These are phyloP conservation scores for Lentinula sp. DNA, from an alignment of 768 basidiomycete genomes.

Conservation along the genomic window DNA sequence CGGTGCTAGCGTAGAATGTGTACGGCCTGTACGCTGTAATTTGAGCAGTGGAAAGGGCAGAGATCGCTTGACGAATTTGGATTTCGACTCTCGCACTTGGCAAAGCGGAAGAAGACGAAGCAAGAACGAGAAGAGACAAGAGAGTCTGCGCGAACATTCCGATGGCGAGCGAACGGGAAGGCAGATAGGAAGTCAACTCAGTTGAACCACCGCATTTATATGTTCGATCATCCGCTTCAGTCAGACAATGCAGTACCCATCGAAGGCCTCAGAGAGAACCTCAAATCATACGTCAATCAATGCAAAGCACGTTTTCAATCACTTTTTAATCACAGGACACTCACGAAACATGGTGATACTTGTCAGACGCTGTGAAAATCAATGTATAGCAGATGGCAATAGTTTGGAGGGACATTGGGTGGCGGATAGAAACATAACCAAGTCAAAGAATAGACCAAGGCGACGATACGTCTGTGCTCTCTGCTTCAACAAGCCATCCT, in stretches of 20 bases:
- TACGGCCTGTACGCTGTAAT: slow-evolving; percentile 25
- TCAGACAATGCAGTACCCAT: not conserved
- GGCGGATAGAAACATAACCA: too few relatives aligned
- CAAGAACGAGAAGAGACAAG: not conserved
- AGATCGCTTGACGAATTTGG: not conserved
- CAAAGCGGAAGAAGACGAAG: not conserved
- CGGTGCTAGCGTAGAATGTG: slow-evolving; percentile 31
- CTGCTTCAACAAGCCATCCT: too few relatives aligned
- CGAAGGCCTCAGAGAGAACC: not conserved
- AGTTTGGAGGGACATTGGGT: not conserved
- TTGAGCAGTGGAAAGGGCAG: slow-evolving; percentile 12
- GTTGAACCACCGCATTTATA: not conserved
- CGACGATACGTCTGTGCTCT: too few relatives aligned
- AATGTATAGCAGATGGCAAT: not conserved
- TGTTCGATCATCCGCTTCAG: not conserved
- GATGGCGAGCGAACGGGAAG: not conserved
- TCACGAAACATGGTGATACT: not conserved
- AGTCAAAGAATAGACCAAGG: too few relatives aligned
- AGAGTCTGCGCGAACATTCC: not conserved
- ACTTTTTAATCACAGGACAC: not conserved
- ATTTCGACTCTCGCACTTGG: not conserved
- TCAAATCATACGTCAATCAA: not conserved
- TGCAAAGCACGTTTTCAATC: not conserved
- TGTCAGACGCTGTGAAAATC: not conserved
- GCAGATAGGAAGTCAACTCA: not conserved